A percentile compares a stretch with the other conserved stretches of the same genome.
These are phyloP conservation scores for Verticillium dahliae DNA, from an alignment of 2,329 filamentous ascomycete genomes.

Conservation along the genomic window DNA sequence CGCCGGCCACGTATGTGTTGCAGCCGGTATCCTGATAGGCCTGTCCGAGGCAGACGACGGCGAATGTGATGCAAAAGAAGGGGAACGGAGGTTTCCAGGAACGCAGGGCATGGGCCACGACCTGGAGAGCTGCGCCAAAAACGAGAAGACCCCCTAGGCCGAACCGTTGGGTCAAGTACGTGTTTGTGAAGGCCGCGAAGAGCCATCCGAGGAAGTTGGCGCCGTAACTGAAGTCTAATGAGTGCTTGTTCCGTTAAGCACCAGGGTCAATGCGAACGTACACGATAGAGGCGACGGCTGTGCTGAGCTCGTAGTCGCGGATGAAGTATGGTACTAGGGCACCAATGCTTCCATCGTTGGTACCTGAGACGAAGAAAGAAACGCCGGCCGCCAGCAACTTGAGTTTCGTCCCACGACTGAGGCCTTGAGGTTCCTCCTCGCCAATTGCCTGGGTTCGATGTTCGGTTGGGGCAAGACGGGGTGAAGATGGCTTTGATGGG, in stretches of 20 bases:
- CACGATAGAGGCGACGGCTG: conserved; percentile 43
- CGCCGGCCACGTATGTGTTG: conserved; percentile 52
- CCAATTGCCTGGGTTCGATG: not conserved
- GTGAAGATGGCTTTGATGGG: not conserved
- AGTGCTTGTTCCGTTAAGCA: conserved; percentile 9
- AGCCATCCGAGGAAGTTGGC: conserved; percentile 56
- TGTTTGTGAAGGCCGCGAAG: conserved; percentile 49
- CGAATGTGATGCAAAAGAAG: conserved; percentile 51
- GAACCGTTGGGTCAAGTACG: conserved; percentile 43
- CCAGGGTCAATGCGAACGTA: conserved; percentile 13
- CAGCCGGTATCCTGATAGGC: conserved; percentile 58
- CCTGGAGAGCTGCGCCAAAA: conserved; percentile 49
- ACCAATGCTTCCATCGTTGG: conserved; percentile 59
- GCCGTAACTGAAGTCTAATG: conserved; percentile 33
- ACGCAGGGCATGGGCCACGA: conserved; percentile 45
- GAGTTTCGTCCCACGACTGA: conserved; percentile 21
- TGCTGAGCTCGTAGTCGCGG: conserved; percentile 45
- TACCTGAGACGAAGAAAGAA: conserved; percentile 59
- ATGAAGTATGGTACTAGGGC: conserved; percentile 58
- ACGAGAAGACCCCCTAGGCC: conserved; percentile 50
- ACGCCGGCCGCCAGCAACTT: conserved; percentile 50
- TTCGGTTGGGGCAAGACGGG: not conserved
- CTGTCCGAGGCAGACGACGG: conserved; percentile 51
- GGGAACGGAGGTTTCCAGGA: conserved; percentile 51
- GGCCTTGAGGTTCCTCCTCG: not conserved